Percentiles rank a stretch among this genome's conserved stretches.
Evolutionary conservation across 2,329 filamentous ascomycete genomes (phyloP).

Genomic region (Fusarium abutilonis): DNA sequence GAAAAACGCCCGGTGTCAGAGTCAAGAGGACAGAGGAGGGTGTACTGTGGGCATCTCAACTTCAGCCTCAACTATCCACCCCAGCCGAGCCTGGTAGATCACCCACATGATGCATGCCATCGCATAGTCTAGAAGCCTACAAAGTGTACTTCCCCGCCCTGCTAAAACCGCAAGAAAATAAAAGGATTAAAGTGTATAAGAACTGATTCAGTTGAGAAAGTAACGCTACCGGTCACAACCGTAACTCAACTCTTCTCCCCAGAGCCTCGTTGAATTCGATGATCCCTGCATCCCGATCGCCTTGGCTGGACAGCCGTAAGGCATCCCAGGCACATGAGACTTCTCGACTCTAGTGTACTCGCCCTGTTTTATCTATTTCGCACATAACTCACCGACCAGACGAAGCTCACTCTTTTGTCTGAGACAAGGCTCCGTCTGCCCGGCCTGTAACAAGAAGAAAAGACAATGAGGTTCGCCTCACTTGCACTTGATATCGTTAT

Average conservation of each 20-base stretch:
- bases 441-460: neutral
- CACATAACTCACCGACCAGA: neutral
- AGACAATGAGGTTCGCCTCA: constrained; percentile 14
- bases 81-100: neutral
- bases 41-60: constrained; percentile 18
- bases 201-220: neutral
- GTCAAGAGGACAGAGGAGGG: neutral
- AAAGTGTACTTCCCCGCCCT: neutral
- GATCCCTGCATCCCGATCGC: constrained; percentile 18
- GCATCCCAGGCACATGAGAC: constrained; percentile 13
- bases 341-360: constrained; percentile 1
- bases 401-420: constrained; percentile 7
- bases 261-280: constrained; percentile 3
- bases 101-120: neutral
- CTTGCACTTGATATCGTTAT: constrained; percentile 4
- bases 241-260: neutral
- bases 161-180: neutral
- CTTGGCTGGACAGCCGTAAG: constrained; percentile 21
- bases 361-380: constrained; percentile 17
- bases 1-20: constrained; percentile 12
- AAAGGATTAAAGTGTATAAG: neutral
- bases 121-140: neutral
- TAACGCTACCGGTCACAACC: neutral
- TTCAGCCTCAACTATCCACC: constrained; percentile 28
- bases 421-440: neutral